Conservation (phyloP, 2,329 filamentous ascomycete genomes). For the Colletotrichum incanum region DNA sequence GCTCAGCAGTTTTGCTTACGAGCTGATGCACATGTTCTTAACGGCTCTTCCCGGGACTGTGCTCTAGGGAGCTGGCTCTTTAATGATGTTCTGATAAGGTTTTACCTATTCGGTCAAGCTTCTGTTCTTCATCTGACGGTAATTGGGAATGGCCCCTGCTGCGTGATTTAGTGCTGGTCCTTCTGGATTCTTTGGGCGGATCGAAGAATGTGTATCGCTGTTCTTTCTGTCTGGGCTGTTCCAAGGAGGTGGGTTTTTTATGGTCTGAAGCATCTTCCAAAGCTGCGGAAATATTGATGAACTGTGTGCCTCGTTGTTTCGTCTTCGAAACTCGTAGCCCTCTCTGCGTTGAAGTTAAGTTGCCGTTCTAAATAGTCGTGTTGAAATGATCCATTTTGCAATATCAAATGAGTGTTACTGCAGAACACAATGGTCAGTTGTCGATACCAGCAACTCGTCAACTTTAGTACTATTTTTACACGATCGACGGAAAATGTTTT, state of each 20-base stretch:
- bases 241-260: constrained; percentile 8
- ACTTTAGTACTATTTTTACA: not conserved
- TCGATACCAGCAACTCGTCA: not conserved
- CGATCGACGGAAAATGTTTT: too few relatives aligned
- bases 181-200: constrained; percentile 36
- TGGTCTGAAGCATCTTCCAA: constrained; percentile 16
- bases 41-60: too few relatives aligned
- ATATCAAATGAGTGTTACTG: constrained; percentile 1
- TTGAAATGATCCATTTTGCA: constrained; percentile 58
- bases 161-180: not conserved
- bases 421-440: not conserved
- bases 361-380: constrained; percentile 54
- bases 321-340: constrained; percentile 59
- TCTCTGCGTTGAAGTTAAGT: constrained; percentile 55
- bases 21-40: not conserved
- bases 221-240: constrained; percentile 37
- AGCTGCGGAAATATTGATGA: constrained; percentile 54
- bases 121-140: constrained; percentile 1
- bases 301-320: constrained; percentile 57
- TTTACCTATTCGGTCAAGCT: not conserved
- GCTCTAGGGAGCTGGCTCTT: not conserved
- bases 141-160: not conserved
- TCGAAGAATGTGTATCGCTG: constrained; percentile 50
- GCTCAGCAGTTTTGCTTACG: not conserved
- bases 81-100: not conserved